Conservation (phyloP, 345 rosid species). For the Microcos paniculata region DNA sequence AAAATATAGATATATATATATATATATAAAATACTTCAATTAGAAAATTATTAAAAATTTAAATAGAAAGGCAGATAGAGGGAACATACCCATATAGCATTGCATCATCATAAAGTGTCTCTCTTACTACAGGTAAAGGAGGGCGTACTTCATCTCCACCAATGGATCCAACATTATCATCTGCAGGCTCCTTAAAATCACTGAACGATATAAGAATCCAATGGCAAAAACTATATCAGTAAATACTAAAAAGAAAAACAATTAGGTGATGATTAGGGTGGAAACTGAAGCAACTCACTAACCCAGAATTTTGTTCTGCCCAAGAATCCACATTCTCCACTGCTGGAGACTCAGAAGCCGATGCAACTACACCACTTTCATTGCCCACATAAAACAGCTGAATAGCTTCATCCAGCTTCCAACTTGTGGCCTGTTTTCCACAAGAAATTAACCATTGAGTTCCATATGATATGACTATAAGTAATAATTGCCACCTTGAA, state of each 20-base stretch:
- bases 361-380: constrained; percentile 47
- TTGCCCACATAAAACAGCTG: constrained; percentile 91
- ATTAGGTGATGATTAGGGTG: background rate
- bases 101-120: constrained; percentile 86
- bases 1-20: background rate
- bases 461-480: background rate
- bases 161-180: constrained; percentile 36
- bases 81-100: constrained; percentile 55
- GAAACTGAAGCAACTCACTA: background rate
- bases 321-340: constrained; percentile 22
- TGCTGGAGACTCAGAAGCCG: constrained; percentile 46
- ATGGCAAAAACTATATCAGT: constrained; percentile 11
- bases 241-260: constrained; percentile 2
- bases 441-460: constrained; percentile 13
- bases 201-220: constrained; percentile 36
- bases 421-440: constrained; percentile 75
- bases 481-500: background rate
- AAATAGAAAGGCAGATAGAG: background rate
- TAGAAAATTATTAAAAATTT: background rate
- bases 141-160: constrained; percentile 80
- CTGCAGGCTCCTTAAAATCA: constrained; percentile 33
- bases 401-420: constrained; percentile 96
- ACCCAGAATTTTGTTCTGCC: constrained; percentile 41
- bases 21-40: background rate
- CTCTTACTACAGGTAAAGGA: constrained; percentile 94